Base-by-base conservation (phyloP, 441 rosid species). In the Croton laevigatus region DNA sequence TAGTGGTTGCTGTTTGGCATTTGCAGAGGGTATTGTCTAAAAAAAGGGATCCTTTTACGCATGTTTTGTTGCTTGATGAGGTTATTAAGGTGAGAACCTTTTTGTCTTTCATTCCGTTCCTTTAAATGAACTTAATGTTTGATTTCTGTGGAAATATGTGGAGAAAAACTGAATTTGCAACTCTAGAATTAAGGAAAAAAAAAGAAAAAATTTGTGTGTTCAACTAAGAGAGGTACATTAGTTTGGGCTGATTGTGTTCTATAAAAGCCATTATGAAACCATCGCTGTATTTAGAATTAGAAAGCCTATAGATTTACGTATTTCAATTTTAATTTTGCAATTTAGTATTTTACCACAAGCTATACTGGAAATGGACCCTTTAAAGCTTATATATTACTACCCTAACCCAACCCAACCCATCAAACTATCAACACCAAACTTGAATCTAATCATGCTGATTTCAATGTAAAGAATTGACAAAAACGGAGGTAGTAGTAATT, bases 31-130 rank as follows among this genome's bases (percentile, higher is more conserved):
- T 95, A 59, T 66, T 95, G 74, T 93, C 97, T 3, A 93, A 95
- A 84, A 95, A 95, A 81, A 91, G 92, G 71, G 99, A 93, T 83
- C 99, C 99, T 3, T 93, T 95, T 77, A 87, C 97, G 0, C 98
- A 95, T 77, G 91, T 91, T 34, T 84, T 95, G 83, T 81, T 95
- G 79, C 92, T 95, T 53, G 98, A 95, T 48, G 97, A 91, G 79
- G 94, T 93, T 81, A 86, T 93, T 71, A 87, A 95, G 95, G 99
- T 94, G 52, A 71, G 68, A 44, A 38, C 38, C 34, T n/a, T 16
- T 59, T n/a, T 53, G 40, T 44, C 8, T n/a, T 45, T 13, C 3
- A 46, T 61, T 19, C 48, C 45, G 32, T 64, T 1, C 59, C 52
- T 34, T 53, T 42, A 38, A 48, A 27, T 20, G 27, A 11, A 16